Evolutionary conservation across 305 asterid genomes (phyloP).

Genomic region (Fraxinus platypoda): DNA sequence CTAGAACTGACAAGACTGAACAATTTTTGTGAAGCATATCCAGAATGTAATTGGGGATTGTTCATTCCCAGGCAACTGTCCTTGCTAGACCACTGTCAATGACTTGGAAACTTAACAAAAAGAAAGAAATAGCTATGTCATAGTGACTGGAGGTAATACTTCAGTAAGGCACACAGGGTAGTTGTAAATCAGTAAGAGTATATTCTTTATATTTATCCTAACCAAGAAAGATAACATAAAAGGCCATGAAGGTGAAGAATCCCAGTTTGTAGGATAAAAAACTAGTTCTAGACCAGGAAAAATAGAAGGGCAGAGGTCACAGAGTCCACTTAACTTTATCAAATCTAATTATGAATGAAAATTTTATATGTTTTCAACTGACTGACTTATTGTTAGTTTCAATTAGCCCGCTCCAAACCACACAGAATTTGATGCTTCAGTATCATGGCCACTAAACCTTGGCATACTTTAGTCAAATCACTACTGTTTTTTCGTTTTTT

Average conservation of each 20-base stretch:
- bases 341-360: background rate
- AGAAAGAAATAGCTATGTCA: background rate
- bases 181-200: background rate
- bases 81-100: background rate
- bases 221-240: background rate
- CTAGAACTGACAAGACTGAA: background rate
- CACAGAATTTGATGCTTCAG: background rate
- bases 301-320: background rate
- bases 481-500: background rate
- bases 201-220: background rate
- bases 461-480: background rate
- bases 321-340: background rate
- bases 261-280: background rate
- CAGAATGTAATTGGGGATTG: background rate
- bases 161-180: background rate
- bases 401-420: background rate
- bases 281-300: background rate
- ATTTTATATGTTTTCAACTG: background rate
- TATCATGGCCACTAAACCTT: background rate
- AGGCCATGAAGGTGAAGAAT: background rate
- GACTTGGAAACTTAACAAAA: background rate
- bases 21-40: background rate
- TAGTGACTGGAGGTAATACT: constrained; percentile 8
- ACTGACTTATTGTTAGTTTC: background rate
- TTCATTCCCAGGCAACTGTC: background rate